phyloP scores from a whole-genome alignment of 148 eudicot species.

The Nepenthes gracilis region DNA sequence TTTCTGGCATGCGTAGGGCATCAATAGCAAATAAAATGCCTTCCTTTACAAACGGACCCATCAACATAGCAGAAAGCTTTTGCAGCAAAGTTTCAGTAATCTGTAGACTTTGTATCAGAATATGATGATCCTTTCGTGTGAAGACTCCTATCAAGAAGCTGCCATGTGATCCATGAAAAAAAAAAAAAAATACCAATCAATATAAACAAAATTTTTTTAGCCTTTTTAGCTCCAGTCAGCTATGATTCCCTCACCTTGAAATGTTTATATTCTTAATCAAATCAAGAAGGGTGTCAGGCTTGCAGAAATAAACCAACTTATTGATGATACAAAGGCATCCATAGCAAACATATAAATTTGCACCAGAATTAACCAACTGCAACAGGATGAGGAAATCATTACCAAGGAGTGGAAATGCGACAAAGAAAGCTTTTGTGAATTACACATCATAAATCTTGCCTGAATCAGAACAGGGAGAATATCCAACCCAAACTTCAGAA shows the following conservation, averaged over 20 bases:
- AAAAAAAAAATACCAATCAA: neutral
- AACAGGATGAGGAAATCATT: slow-evolving; percentile 10
- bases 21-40: slow-evolving; percentile 80
- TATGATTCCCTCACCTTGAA: slow-evolving; percentile 48
- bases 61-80: slow-evolving; percentile 51
- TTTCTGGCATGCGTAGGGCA: slow-evolving; percentile 46
- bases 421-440: neutral
- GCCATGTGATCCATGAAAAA: slow-evolving; percentile 15
- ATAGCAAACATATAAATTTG: slow-evolving; percentile 50
- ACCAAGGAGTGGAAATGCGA: slow-evolving; percentile 6
- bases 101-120: slow-evolving; percentile 57
- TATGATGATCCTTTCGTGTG: slow-evolving; percentile 67
- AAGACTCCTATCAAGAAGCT: slow-evolving; percentile 91
- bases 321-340: slow-evolving; percentile 79
- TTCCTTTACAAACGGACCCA: slow-evolving; percentile 68
- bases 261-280: slow-evolving; percentile 51
- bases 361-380: slow-evolving; percentile 86
- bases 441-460: slow-evolving; percentile 25
- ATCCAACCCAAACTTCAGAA: slow-evolving; percentile 66
- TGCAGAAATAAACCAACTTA: slow-evolving; percentile 56
- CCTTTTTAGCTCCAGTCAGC: neutral
- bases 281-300: slow-evolving; percentile 49
- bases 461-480: slow-evolving; percentile 56
- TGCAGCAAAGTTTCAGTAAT: slow-evolving; percentile 63
- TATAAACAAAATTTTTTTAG: neutral